Base-by-base conservation (phyloP, 176 grass and related monocot species). In the Musa acuminata region DNA sequence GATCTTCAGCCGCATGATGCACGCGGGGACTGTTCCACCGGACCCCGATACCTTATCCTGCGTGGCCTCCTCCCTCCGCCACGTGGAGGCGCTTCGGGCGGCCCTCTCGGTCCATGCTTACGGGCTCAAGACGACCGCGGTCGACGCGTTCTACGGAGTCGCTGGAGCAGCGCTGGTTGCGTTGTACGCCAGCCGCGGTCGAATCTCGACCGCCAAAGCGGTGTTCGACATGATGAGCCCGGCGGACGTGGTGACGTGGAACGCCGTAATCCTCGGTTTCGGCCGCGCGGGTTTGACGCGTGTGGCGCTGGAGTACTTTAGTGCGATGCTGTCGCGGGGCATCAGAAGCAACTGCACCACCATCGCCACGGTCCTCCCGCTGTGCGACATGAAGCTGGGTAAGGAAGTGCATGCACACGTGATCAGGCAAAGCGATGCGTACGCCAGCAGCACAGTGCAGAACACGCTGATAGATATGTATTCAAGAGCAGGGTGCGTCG, bases 391-490 rank as follows among this genome's bases (percentile, higher is more conserved):
- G 51, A 83, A 81, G 24, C 66, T 17, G 13, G 92, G 88, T 13
- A 89, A 82, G 71, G 85, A 96, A 85, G 78, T 91, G 23, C 92
- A 96, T 10, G 77, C 86, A 1, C 62, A 87, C 9, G 75, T 83
- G 13, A 75, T 55, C 13, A 83, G 74, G 69, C 77, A 21, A 52
- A 64, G 60, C 22, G 62, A 10, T 51, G 16, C 11, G 51, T 58
- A 54, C 64, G 76, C 55, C 16, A 59, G 58, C 11, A 0, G 59
- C n/a, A 78, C 87, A 8, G 67, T 84, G 25, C 75, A 70, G 72
- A 96, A 91, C 53, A 80, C 86, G 3, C 49, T 89, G 84, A 78
- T 91, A 50, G 80, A 58, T 74, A 89, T 96, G 92, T 96, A 96
- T 69, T 72, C 86, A 0, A 76, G 71, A 1, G 71, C 69, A 6